A percentile compares a stretch with the other conserved stretches of the same genome.
These are phyloP conservation scores for Panicum miliaceum DNA, from an alignment of 176 grass and related monocot species.

Conservation along the genomic window DNA sequence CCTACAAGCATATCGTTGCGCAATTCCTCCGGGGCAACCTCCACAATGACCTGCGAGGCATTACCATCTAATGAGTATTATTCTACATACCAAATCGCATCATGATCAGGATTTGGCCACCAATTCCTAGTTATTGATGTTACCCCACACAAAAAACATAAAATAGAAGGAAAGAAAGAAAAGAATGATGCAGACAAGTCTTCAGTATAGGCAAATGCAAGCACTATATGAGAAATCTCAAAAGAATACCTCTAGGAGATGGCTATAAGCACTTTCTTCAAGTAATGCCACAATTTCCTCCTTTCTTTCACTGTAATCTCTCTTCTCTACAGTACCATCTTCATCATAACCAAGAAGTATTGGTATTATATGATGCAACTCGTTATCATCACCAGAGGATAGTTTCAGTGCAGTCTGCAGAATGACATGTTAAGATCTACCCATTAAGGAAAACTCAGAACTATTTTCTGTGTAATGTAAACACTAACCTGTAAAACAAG, in stretches of 20 bases:
- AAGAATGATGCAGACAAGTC: background rate
- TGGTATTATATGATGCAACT: slow-evolving; percentile 67
- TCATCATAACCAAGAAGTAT: slow-evolving; percentile 67
- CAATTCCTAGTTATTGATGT: background rate
- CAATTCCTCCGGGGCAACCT: slow-evolving; percentile 85
- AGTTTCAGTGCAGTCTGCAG: slow-evolving; percentile 77
- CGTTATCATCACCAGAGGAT: slow-evolving; percentile 61
- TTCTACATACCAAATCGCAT: background rate
- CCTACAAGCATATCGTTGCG: slow-evolving; percentile 62
- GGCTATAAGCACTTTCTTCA: slow-evolving; percentile 88
- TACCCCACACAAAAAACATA: background rate
- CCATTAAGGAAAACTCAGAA: slow-evolving; percentile 26
- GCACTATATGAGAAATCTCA: slow-evolving; percentile 7
- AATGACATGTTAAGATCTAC: slow-evolving; percentile 10
- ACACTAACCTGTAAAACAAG: slow-evolving; percentile 82
- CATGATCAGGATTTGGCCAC: slow-evolving; percentile 16
- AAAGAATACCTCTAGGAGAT: slow-evolving; percentile 81
- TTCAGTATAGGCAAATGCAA: slow-evolving; percentile 8
- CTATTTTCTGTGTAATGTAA: background rate
- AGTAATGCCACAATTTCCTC: slow-evolving; percentile 78
- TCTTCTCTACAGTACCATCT: slow-evolving; percentile 35
- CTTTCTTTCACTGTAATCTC: slow-evolving; percentile 49
- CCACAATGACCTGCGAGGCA: slow-evolving; percentile 75
- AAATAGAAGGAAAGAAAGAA: background rate
- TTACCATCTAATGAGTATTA: slow-evolving; percentile 39